Evolutionary conservation across 495 filamentous ascomycete genomes (phyloP).

Genomic region (Copromyces sp.): DNA sequence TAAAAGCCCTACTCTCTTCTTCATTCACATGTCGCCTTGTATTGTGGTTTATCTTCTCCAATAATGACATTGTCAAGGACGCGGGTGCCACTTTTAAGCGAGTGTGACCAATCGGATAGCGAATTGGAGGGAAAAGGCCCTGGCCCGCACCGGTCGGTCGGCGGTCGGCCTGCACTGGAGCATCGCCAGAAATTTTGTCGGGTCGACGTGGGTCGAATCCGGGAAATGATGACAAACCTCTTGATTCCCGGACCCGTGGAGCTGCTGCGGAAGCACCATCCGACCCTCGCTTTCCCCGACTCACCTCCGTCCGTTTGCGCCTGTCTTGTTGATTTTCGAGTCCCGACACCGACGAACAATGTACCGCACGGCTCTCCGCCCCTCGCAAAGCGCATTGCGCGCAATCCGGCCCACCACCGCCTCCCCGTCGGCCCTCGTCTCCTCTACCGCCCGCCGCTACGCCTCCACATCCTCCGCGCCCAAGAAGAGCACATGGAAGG

Average conservation of each 20-base stretch:
- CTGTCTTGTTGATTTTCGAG: neutral
- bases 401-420: constrained; percentile 24
- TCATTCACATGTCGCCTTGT: neutral
- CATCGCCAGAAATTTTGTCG: constrained; percentile 20
- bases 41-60: neutral
- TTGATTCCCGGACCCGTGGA: constrained; percentile 1
- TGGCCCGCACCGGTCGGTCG: neutral
- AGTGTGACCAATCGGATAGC: neutral
- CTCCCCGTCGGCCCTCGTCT: constrained; percentile 1
- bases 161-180: neutral
- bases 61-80: neutral
- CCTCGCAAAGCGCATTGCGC: constrained; percentile 40
- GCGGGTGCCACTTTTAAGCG: neutral
- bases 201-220: constrained; percentile 1
- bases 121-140: neutral
- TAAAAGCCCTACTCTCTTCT: neutral
- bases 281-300: constrained; percentile 10
- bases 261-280: constrained; percentile 5
- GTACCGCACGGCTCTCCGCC: constrained; percentile 52
- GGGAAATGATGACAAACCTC: constrained; percentile 18
- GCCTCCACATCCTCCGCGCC: constrained; percentile 58
- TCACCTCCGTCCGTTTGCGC: neutral
- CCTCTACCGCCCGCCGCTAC: constrained; percentile 45
- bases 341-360: constrained; percentile 28
- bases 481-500: constrained; percentile 79